Evolutionary conservation across 2,329 filamentous ascomycete species (phyloP).

Genomic region (Verticillium longisporum): DNA sequence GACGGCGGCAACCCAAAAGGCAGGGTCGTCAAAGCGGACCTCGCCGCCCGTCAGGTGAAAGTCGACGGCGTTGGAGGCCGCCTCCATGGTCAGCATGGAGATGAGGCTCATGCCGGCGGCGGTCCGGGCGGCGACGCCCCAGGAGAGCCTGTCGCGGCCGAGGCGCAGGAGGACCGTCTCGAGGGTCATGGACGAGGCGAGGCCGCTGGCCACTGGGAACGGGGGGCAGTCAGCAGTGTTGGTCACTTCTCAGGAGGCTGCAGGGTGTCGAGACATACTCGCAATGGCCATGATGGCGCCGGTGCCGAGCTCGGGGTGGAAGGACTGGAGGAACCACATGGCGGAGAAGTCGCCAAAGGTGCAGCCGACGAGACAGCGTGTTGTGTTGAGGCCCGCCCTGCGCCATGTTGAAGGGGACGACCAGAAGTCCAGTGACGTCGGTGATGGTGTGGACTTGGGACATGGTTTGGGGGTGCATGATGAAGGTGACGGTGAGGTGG

Average conservation of each 20-base stretch:
- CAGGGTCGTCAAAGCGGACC: slow-evolving; percentile 35
- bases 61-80: slow-evolving; percentile 47
- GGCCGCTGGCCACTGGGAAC: slow-evolving; percentile 39
- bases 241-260: too few species aligned
- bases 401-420: slow-evolving; percentile 30
- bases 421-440: slow-evolving; percentile 22
- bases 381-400: slow-evolving; percentile 45
- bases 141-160: slow-evolving; percentile 38
- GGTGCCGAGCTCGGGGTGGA: slow-evolving; percentile 38
- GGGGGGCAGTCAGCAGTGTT: too few species aligned
- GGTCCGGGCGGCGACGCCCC: slow-evolving; percentile 38
- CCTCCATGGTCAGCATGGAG: slow-evolving; percentile 53
- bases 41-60: slow-evolving; percentile 46
- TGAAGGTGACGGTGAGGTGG: neutral
- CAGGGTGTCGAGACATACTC: slow-evolving; percentile 25
- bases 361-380: slow-evolving; percentile 48
- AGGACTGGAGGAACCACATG: slow-evolving; percentile 47
- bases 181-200: slow-evolving; percentile 43
- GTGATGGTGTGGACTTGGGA: neutral
- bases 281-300: slow-evolving; percentile 43
- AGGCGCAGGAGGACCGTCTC: slow-evolving; percentile 43
- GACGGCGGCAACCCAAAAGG: slow-evolving; percentile 45
- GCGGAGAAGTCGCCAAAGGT: slow-evolving; percentile 49
- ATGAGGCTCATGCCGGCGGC: slow-evolving; percentile 53
- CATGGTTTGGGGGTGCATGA: neutral